Conservation (phyloP, 305 asterid species). For the Fraxinus xanthoxyloides region DNA sequence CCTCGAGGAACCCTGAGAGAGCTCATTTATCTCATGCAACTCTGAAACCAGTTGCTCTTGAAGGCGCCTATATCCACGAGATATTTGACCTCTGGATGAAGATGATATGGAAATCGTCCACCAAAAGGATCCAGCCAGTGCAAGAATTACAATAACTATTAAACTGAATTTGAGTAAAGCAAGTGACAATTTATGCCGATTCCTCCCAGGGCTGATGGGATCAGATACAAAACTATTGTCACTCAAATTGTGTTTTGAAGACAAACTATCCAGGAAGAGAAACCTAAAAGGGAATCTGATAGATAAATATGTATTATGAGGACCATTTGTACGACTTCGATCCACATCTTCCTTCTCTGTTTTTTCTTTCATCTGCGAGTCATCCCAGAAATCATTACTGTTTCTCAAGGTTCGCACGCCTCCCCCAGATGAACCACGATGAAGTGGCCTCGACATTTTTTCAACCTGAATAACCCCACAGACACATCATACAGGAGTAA, state of each 20-base stretch:
- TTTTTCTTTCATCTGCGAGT: conserved; percentile 79
- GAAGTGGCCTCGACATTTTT: conserved; percentile 67
- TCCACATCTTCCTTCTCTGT: conserved; percentile 74
- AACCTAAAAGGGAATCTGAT: conserved; percentile 54
- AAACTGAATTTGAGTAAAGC: conserved; percentile 65
- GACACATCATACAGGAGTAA: conserved; percentile 22
- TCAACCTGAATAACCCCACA: conserved; percentile 39
- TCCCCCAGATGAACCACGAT: conserved; percentile 66
- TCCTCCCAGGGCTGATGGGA: conserved; percentile 69
- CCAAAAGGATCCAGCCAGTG: conserved; percentile 86
- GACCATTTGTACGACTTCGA: conserved; percentile 36
- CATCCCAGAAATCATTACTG: conserved; percentile 62
- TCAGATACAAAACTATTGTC: conserved; percentile 73
- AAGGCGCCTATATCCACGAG: conserved; percentile 75
- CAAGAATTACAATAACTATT: conserved; percentile 68
- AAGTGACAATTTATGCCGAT: conserved; percentile 54
- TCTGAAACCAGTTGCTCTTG: conserved; percentile 85
- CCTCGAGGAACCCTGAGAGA: conserved; percentile 61
- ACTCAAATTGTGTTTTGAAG: conserved; percentile 53
- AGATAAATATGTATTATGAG: conserved; percentile 45
- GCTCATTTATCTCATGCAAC: conserved; percentile 79
- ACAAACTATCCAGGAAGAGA: conserved; percentile 49
- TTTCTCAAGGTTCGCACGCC: conserved; percentile 58
- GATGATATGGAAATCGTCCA: conserved; percentile 86
- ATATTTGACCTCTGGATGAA: conserved; percentile 64